Conservation (phyloP, 2,329 filamentous ascomycete species). For the Fusarium poae region DNA sequence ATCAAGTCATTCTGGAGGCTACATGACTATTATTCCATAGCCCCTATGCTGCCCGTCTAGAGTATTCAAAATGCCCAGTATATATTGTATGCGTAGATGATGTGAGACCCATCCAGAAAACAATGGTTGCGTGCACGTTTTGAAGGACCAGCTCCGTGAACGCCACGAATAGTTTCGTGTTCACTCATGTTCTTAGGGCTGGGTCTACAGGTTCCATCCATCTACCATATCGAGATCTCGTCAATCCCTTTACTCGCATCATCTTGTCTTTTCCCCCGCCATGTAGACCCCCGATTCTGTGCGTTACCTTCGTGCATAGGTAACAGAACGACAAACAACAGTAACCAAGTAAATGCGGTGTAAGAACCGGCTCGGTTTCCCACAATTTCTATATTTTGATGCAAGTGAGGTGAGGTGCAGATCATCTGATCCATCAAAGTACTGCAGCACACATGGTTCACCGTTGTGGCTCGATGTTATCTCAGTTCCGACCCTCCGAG, state of each 20-base stretch:
- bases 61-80: background rate
- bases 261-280: conserved; percentile 5
- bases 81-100: background rate
- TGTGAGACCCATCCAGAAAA: background rate
- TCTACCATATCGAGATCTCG: background rate
- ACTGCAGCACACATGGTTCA: background rate
- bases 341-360: conserved; percentile 2
- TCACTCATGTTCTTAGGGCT: background rate
- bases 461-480: background rate
- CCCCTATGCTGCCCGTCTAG: background rate
- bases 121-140: background rate
- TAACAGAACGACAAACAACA: background rate
- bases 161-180: background rate
- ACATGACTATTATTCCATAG: background rate
- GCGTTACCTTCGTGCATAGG: background rate
- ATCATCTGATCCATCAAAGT: background rate
- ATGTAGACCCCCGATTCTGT: conserved; percentile 1
- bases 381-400: background rate
- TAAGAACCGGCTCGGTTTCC: conserved; percentile 3
- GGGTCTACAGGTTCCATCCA: background rate
- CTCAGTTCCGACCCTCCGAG: background rate
- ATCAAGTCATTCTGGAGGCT: no score
- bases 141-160: background rate
- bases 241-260: conserved; percentile 6
- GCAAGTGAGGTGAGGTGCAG: background rate